A percentile compares a stretch with the other conserved stretches of the same genome.
phyloP scores from a whole-genome alignment of 2,329 filamentous ascomycete genomes.

The Pyricularia sp. region DNA sequence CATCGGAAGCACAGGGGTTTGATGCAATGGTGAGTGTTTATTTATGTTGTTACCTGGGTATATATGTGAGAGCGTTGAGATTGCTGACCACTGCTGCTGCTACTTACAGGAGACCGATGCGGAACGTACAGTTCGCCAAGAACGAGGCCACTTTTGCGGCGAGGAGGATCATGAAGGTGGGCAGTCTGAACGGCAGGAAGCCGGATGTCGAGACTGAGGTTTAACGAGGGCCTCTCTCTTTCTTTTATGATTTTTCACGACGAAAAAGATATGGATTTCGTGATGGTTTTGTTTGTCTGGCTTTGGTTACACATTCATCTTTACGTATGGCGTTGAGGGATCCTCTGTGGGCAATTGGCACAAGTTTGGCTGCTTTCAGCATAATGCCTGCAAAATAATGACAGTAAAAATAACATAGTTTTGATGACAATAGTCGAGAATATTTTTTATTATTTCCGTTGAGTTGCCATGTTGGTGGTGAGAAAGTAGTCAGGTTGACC shows the following conservation, averaged over 20 bases:
- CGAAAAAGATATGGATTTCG: neutral
- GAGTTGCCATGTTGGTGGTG: neutral
- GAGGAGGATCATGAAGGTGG: conserved; percentile 64
- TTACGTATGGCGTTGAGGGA: neutral
- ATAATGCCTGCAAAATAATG: neutral
- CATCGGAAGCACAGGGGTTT: conserved; percentile 79
- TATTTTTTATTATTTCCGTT: neutral
- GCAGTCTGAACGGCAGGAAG: conserved; percentile 70
- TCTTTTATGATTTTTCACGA: neutral
- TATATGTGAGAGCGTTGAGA: neutral
- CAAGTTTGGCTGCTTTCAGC: neutral
- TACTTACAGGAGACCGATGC: conserved; percentile 53
- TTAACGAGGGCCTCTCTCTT: conserved; percentile 16
- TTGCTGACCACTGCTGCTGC: neutral
- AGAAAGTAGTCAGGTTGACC: neutral
- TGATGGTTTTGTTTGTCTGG: neutral
- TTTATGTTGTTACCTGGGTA: neutral
- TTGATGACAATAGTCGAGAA: too few relatives aligned
- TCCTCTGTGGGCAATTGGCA: neutral
- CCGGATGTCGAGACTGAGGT: conserved; percentile 81
- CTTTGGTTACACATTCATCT: neutral
- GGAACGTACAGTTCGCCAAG: conserved; percentile 80
- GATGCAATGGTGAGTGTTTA: conserved; percentile 67
- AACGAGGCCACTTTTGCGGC: conserved; percentile 75
- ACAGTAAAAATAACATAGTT: neutral